Base-by-base conservation (phyloP, 148 eudicot species). In the Simmondsia chinensis region DNA sequence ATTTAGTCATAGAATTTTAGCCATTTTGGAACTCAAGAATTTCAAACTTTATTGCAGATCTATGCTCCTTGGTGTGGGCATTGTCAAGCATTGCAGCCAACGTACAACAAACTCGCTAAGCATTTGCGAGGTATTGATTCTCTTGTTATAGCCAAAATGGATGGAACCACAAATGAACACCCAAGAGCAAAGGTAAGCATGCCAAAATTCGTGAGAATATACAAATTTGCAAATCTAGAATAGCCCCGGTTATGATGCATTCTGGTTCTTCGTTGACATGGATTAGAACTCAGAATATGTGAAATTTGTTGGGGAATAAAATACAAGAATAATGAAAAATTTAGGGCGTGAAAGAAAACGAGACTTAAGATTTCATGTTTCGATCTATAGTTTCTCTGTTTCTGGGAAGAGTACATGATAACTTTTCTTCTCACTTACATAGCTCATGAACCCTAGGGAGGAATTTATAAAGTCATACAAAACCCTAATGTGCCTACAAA, bases 41-140 rank as follows among this genome's bases (percentile, higher is more conserved):
- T 31, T 21, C 17, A 22, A 51, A 16, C 14, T 50, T 16, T 44
- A 2, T 7, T 50, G 35, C 68, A 89, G 97, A 64, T 89, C 4
- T 89, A 80, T 43, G 95, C 97, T 66, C 84, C 97, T 22, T 84
- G 93, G 97, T 89, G 97, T 51, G 95, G 87, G 20, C 95, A 89
- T 60, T 89, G 97, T 64, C 95, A 89, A 78, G 46, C 91, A 33
- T 69, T 89, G 17, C 93, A 89, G 50, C 93, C 93, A 22, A 84
- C 76, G 12, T 89, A 80, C 80, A 81, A 81, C 64, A 84, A 80
- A 46, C 97, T 89, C 26, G 97, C 87, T 20, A 76, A 65, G 30
- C 91, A 84, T 73, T 63, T 89, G 46, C 79, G 74, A 25, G 73
- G 74, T 33, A 59, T 89, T 26, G 77, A 89, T 24, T 89, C 97